Percentiles rank a stretch among this genome's conserved stretches.
These are phyloP conservation scores for Aspergillus sp. DNA, from an alignment of 2,329 filamentous ascomycete genomes.

Conservation along the genomic window DNA sequence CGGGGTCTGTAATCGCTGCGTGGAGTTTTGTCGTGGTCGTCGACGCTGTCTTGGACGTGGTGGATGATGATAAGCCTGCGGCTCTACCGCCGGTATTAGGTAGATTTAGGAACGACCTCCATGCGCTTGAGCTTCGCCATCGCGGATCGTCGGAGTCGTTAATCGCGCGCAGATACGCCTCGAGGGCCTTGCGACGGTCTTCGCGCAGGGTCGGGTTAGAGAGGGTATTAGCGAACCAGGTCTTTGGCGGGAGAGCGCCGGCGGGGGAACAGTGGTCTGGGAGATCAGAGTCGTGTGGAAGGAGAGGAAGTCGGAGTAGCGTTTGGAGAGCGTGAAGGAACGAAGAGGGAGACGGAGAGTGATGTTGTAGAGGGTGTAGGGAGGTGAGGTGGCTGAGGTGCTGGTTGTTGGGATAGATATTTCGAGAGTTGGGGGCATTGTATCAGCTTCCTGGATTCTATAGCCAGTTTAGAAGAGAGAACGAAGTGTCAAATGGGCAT, in stretches of 20 bases:
- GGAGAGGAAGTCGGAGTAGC: conserved; percentile 55
- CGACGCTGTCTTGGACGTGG: conserved; percentile 18
- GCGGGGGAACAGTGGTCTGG: conserved; percentile 46
- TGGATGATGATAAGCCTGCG: conserved; percentile 7
- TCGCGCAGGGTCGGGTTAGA: conserved; percentile 50
- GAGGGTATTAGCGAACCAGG: conserved; percentile 52
- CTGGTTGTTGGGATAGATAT: conserved; percentile 45
- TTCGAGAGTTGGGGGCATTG: conserved; percentile 38
- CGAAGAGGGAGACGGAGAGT: conserved; percentile 53
- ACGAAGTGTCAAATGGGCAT: too few relatives aligned
- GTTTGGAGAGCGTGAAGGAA: conserved; percentile 51
- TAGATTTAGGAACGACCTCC: conserved; percentile 52
- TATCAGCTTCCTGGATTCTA: not conserved
- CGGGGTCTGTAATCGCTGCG: conserved; percentile 36
- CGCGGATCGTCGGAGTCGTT: conserved; percentile 47
- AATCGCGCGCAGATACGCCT: conserved; percentile 52
- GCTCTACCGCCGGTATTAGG: conserved; percentile 30
- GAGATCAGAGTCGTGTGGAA: conserved; percentile 47
- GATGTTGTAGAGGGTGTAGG: conserved; percentile 55
- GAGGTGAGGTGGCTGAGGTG: conserved; percentile 41
- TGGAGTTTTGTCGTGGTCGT: conserved; percentile 35
- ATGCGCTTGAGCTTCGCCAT: conserved; percentile 51
- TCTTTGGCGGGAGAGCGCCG: conserved; percentile 50
- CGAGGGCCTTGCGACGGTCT: conserved; percentile 48
- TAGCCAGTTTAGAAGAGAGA: too few relatives aligned